Evolutionary conservation across 2,329 filamentous ascomycete genomes (phyloP), one percentile per base, ranked within the genome.

Genomic region (Diaporthe sp.): DNA sequence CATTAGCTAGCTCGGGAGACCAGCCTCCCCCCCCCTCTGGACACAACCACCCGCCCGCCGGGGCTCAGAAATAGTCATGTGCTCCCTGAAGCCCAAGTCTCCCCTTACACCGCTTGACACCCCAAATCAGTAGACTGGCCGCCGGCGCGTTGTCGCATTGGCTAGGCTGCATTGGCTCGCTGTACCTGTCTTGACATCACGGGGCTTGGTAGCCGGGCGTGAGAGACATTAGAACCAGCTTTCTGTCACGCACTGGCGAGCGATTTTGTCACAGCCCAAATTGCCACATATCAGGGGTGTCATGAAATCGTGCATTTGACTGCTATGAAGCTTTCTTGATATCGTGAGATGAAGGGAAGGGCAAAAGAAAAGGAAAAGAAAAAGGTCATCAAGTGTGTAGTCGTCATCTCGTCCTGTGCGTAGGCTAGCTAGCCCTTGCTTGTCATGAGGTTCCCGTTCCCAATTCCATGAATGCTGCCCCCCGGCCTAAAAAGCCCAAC

Each of bases 311-410:
- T 55, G 46, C 44, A 73, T 65, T 73, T 49, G 58, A 62, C 34
- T 69, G 65, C 65, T 69, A 69, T 69, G 42, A 22, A 44, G 46
- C 37, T 73, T 65, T 73, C 25, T 46, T 73, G 70, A 55, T 73
- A 46, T 73, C 70, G 39, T 62, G 19, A 72, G 44, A 12, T 44
- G 22, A 42, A 13, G 7, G 15, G 13, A 55, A 44, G 46, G n/a
- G 39, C 19, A 42, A 22, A 25, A 42, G 39, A 10, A 28, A 12
- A 61, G 5, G 8, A 8, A 59, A 39, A 31, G 8, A 62, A 58
- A 53, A n/a, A 31, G 53, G 31, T 73, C 70, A 65, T 73, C 17
- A 72, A 71, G 42, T 46, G 9, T 73, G 46, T 65, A 58, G 58
- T 73, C 46, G 65, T 68, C 65, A 68, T 68, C 65, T 73, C 70